These are phyloP conservation scores for Luvunga scandens DNA, from an alignment of 345 rosid species.

Conservation along the genomic window DNA sequence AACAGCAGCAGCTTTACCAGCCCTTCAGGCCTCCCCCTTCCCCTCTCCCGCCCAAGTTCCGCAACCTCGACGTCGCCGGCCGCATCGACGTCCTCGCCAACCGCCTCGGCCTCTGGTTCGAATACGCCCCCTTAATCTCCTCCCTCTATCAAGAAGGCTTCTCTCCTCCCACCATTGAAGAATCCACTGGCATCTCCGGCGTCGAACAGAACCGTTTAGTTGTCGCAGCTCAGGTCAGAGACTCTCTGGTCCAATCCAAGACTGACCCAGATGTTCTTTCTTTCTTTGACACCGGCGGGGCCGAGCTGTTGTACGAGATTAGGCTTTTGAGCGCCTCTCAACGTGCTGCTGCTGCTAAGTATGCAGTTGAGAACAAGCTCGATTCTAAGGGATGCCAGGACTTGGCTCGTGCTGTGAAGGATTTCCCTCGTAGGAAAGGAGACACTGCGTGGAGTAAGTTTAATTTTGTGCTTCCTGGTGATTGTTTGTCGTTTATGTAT, in stretches of 20 bases:
- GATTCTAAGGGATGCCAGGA: conserved; percentile 67
- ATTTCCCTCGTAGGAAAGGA: conserved; percentile 72
- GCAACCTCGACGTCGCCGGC: conserved; percentile 55
- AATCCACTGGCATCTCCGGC: conserved; percentile 72
- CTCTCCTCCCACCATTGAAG: conserved; percentile 66
- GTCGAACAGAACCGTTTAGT: conserved; percentile 79
- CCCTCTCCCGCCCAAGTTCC: conserved; percentile 65
- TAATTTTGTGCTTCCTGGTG: conserved; percentile 66
- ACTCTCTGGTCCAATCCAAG: conserved; percentile 52
- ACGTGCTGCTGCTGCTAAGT: conserved; percentile 60
- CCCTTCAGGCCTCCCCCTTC: conserved; percentile 92
- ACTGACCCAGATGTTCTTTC: conserved; percentile 56
- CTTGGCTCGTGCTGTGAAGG: conserved; percentile 76
- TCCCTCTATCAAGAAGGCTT: conserved; percentile 77
- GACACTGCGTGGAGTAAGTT: conserved; percentile 57
- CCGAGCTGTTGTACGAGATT: conserved; percentile 79
- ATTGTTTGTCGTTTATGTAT: conserved; percentile 74
- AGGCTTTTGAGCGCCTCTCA: conserved; percentile 57
- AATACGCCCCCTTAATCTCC: conserved; percentile 82
- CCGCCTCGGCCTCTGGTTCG: conserved; percentile 83
- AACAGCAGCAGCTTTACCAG: conserved; percentile 54
- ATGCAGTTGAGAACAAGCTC: conserved; percentile 32
- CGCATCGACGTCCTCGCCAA: conserved; percentile 72
- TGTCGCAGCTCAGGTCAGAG: conserved; percentile 79
- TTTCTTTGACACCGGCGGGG: conserved; percentile 61